Percentiles rank a stretch among this genome's conserved stretches.
phyloP scores from a whole-genome alignment of 768 basidiomycete genomes.

The Butyriboletus loyo region DNA sequence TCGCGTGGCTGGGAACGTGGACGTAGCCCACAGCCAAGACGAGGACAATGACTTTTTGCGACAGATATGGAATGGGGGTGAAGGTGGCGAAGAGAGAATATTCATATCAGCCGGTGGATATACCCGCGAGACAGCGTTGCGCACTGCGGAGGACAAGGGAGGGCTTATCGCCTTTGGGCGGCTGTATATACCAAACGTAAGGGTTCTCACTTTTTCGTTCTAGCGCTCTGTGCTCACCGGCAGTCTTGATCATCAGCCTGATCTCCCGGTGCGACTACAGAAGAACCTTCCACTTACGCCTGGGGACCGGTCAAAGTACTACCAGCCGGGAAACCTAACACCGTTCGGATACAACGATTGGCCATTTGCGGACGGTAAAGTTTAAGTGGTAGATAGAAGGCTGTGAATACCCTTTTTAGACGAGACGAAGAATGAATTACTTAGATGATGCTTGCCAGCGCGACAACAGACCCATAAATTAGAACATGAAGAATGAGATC shows the following conservation, averaged over 20 bases:
- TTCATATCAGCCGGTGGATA: conserved; percentile 47
- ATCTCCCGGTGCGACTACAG: conserved; percentile 30
- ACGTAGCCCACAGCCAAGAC: neutral
- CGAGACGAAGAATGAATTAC: neutral
- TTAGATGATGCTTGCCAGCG: no score
- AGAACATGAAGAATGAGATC: neutral
- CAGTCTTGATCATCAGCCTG: conserved; percentile 18
- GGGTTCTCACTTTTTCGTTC: conserved; percentile 5
- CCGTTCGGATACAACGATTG: conserved; percentile 32
- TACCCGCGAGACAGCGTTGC: conserved; percentile 38
- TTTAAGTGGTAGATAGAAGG: neutral
- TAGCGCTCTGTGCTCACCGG: neutral
- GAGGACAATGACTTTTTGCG: conserved; percentile 45
- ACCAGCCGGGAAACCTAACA: conserved; percentile 21
- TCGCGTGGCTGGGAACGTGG: conserved; percentile 17
- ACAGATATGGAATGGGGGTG: conserved; percentile 38
- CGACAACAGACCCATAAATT: no score
- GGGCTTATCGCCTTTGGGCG: conserved; percentile 34
- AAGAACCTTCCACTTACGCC: conserved; percentile 19
- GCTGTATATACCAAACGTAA: conserved; percentile 37
- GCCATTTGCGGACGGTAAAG: conserved; percentile 18
- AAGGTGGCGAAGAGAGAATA: conserved; percentile 25
- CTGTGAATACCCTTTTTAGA: neutral
- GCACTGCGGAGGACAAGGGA: conserved; percentile 31
- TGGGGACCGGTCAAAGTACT: conserved; percentile 22